Percentiles rank a stretch among this genome's conserved stretches.
Evolutionary conservation across 2,329 filamentous ascomycete species (phyloP).

Genomic region (Xylaria arbuscula): DNA sequence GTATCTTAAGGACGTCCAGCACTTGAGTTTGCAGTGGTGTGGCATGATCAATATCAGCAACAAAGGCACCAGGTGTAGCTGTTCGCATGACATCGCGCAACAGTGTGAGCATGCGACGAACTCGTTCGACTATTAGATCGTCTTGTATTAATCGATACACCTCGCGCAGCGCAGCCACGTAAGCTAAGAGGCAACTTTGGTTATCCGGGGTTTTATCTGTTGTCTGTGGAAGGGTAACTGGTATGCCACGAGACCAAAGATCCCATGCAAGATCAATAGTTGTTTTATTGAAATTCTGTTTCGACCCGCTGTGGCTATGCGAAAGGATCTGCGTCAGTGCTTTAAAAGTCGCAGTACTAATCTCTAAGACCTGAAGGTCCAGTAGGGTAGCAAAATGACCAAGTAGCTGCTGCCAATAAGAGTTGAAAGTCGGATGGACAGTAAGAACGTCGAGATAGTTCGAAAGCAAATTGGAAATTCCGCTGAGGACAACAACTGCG

Average conservation of each 20-base stretch:
- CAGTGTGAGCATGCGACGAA: conserved; percentile 76
- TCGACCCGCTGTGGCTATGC: conserved; percentile 57
- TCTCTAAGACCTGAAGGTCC: conserved; percentile 72
- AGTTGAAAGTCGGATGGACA: conserved; percentile 72
- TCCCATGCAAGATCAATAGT: conserved; percentile 74
- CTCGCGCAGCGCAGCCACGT: conserved; percentile 78
- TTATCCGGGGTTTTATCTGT: conserved; percentile 69
- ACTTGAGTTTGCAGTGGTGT: conserved; percentile 79
- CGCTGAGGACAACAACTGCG: conserved; percentile 77
- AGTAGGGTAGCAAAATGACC: conserved; percentile 73
- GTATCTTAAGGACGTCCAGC: conserved; percentile 72
- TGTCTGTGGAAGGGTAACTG: conserved; percentile 57
- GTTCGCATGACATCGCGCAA: conserved; percentile 77
- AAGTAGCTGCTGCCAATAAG: conserved; percentile 81
- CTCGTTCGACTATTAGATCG: conserved; percentile 70
- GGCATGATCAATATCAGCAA: conserved; percentile 76
- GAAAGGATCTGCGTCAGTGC: conserved; percentile 73
- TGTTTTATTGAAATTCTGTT: conserved; percentile 58
- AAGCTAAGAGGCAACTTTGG: conserved; percentile 86
- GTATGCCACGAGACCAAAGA: conserved; percentile 76
- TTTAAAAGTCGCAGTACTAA: conserved; percentile 77
- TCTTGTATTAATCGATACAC: conserved; percentile 80
- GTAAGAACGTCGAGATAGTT: conserved; percentile 81
- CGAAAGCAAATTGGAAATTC: conserved; percentile 77
- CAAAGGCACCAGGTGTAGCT: conserved; percentile 74